A percentile compares a stretch with the other conserved stretches of the same genome.
Conservation (phyloP, 495 filamentous ascomycete genomes). For the Aspergillus olivimuriae region DNA sequence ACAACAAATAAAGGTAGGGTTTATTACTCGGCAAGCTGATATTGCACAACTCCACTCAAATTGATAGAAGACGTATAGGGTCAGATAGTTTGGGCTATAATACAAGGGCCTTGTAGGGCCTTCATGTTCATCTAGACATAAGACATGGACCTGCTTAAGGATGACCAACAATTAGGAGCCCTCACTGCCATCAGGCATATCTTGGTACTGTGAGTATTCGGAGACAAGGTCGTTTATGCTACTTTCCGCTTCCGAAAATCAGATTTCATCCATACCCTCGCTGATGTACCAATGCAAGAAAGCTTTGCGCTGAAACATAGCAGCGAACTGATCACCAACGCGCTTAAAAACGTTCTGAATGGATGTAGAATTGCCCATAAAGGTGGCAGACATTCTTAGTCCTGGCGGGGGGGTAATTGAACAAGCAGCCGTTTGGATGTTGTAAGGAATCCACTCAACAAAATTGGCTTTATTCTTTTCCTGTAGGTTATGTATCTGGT, state of each 20-base stretch:
- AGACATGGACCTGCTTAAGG: not conserved
- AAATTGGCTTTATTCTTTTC: constrained; percentile 99
- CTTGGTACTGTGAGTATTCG: constrained; percentile 99
- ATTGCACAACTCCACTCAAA: not conserved
- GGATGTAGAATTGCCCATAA: constrained; percentile 97
- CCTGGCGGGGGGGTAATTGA: constrained; percentile 96
- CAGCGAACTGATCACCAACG: constrained; percentile 97
- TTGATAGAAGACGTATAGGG: not conserved
- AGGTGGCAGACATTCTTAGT: constrained; percentile 98
- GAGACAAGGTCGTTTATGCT: constrained; percentile 99
- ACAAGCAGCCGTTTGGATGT: constrained; percentile 99
- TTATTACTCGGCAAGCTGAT: not conserved
- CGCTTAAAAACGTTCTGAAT: constrained; percentile 99
- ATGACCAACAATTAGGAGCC: not conserved
- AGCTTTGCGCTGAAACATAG: constrained; percentile 99
- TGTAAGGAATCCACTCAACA: constrained; percentile 99
- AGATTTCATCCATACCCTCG: constrained; percentile 99
- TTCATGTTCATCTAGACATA: not conserved
- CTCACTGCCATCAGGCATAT: constrained; percentile 25
- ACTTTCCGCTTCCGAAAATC: constrained; percentile 99
- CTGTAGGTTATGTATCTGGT: constrained; percentile 99
- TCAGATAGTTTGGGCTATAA: not conserved
- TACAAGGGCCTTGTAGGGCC: not conserved
- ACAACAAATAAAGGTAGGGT: not conserved
- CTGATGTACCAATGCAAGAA: constrained; percentile 99